phyloP scores from a whole-genome alignment of 169 alveolate species.

The Eimeria necatrix region DNA sequence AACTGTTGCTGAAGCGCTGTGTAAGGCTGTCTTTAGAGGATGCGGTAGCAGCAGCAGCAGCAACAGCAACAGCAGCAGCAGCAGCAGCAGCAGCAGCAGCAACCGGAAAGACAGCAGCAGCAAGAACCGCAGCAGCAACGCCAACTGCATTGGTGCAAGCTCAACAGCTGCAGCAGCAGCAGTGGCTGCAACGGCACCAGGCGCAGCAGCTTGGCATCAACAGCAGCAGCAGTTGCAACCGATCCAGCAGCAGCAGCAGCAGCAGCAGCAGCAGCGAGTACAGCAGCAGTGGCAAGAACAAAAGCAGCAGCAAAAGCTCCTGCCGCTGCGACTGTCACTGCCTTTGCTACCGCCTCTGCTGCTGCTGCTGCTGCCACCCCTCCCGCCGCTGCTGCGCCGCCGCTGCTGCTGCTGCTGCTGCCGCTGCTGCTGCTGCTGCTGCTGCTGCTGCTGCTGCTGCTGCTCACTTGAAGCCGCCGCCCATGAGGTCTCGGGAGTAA shows the following conservation, averaged over 20 bases:
- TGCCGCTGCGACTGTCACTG: neutral
- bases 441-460: no score
- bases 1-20: neutral
- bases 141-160: neutral
- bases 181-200: neutral
- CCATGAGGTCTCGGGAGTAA: slow-evolving; percentile 70
- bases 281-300: neutral
- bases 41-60: neutral
- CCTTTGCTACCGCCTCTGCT: no score
- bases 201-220: neutral
- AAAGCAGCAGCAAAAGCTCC: neutral
- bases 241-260: neutral
- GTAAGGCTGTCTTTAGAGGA: neutral
- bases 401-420: no score
- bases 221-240: neutral
- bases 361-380: no score
- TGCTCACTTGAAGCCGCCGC: slow-evolving; percentile 78
- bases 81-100: neutral
- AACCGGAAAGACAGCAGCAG: neutral
- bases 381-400: no score
- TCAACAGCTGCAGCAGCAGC: neutral
- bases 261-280: neutral
- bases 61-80: neutral
- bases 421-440: no score
- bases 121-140: neutral